phyloP scores from a whole-genome alignment of 352 stramenopile genomes.

The Lagenidium sp. region DNA sequence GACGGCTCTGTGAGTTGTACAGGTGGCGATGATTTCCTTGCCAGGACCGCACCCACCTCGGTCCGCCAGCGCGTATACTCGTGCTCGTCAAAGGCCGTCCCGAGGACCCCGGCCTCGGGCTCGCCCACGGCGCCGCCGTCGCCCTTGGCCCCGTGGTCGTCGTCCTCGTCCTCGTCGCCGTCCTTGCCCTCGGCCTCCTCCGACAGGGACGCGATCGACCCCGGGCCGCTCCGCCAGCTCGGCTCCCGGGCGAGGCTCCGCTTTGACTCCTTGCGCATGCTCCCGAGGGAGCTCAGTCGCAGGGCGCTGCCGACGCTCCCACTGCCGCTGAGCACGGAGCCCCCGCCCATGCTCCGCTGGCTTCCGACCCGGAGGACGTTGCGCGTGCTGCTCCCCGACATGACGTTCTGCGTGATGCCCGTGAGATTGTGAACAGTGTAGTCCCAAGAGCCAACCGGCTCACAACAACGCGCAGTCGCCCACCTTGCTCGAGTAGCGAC shows the following conservation, averaged over 20 bases:
- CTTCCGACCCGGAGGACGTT: constrained; percentile 7
- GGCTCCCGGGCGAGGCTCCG: constrained; percentile 8
- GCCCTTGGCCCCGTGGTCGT: constrained; percentile 6
- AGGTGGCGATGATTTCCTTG: no score
- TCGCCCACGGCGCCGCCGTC: background rate
- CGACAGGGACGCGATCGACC: constrained; percentile 6
- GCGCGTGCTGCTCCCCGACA: constrained; percentile 1
- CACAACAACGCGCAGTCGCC: no score
- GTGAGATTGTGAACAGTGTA: background rate
- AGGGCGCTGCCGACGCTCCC: background rate
- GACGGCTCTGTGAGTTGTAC: no score
- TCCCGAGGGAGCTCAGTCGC: constrained; percentile 1
- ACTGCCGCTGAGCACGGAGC: no score
- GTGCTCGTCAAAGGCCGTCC: constrained; percentile 44
- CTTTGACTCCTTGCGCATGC: constrained; percentile 19
- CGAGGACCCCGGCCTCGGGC: constrained; percentile 11
- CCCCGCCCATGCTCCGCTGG: constrained; percentile 1
- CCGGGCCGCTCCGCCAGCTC: constrained; percentile 11
- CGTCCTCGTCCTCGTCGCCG: constrained; percentile 13
- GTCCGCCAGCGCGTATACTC: constrained; percentile 63
- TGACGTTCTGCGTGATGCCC: background rate
- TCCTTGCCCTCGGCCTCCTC: constrained; percentile 5
- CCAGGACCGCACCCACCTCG: no score
- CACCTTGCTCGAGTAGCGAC: background rate
- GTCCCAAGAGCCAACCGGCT: no score